Evolutionary conservation across 495 filamentous ascomycete genomes (phyloP).

Genomic region (Cladorrhinum samala): DNA sequence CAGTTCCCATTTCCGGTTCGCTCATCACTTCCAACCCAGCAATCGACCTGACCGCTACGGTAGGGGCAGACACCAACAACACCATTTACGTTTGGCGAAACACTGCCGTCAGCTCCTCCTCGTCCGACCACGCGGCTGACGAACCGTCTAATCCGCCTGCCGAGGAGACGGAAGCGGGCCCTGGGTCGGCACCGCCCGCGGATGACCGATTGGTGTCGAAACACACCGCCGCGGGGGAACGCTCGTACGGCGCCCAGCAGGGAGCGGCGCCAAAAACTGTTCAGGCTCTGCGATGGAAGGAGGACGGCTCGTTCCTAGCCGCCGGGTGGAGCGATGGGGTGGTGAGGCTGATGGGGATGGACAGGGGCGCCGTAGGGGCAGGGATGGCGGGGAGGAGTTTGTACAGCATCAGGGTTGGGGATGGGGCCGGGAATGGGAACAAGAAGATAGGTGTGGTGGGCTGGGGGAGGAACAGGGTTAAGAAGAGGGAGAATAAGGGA

Average conservation of each 20-base stretch:
- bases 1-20: conserved; percentile 24
- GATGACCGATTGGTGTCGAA: conserved; percentile 40
- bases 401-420: conserved; percentile 53
- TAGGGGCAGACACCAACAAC: conserved; percentile 59
- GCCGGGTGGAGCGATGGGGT: conserved; percentile 68
- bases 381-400: conserved; percentile 63
- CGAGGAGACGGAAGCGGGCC: no score
- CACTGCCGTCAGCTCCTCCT: neutral
- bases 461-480: conserved; percentile 66
- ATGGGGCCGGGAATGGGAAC: neutral
- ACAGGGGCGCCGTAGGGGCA: no score
- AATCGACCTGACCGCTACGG: conserved; percentile 76
- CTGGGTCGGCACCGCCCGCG: conserved; percentile 11
- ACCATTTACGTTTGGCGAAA: conserved; percentile 54
- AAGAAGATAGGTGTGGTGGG: conserved; percentile 58
- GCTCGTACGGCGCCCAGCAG: no score
- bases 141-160: no score
- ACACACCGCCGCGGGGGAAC: conserved; percentile 38
- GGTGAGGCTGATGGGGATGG: conserved; percentile 64
- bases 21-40: conserved; percentile 70
- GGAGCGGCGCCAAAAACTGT: conserved; percentile 39
- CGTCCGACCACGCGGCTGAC: no score
- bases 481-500: conserved; percentile 25
- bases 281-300: conserved; percentile 64
- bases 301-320: conserved; percentile 73